Base-by-base conservation (phyloP, 306 rosid species). In the Fragaria vesca region DNA sequence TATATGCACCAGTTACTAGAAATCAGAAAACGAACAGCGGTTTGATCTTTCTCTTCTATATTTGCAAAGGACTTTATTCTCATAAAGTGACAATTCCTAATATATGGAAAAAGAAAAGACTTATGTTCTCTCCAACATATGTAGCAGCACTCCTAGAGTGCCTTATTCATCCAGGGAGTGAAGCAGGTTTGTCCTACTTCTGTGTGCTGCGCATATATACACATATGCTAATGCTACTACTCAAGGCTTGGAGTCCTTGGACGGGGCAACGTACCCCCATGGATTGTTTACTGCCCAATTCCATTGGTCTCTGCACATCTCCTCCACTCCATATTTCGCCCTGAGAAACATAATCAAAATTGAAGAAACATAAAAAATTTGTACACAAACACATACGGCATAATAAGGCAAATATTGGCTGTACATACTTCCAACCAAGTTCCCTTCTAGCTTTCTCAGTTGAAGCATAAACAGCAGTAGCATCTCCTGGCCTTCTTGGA, bases 241-340 rank as follows among this genome's bases (percentile, higher is more conserved):
- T 87, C 78, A 87, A 74, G 86, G 81, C 8, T 40, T 40, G 43
- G 43, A 40, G 2, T 40, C 43, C 74, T 85, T 81, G 58, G 87
- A 78, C 24, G 79, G 55, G 69, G 12, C 2, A 34, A 24, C 47
- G 79, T 95, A 95, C 3, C 99, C 99, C 88, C 85, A 88, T 2
- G 99, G 97, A 83, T 95, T 95, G 79, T 78, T 89, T 84, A 83
- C 86, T 48, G 93, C 99, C 99, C 99, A 95, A 13, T 88, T 91
- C 99, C 99, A 95, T 75, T 95, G 99, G 81, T 95, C 99, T 79
- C 97, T 88, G 89, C 99, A 92, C 97, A 95, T 95, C 85, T 95
- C 98, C 8, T 73, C 90, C 54, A 92, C 76, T 1, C 91, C 89
- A 52, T 88, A 88, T 58, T 85, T 86, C 1, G 89, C 85, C 89